Base-by-base conservation (phyloP, 139 green algal species). In the Desmodesmus armatus region DNA sequence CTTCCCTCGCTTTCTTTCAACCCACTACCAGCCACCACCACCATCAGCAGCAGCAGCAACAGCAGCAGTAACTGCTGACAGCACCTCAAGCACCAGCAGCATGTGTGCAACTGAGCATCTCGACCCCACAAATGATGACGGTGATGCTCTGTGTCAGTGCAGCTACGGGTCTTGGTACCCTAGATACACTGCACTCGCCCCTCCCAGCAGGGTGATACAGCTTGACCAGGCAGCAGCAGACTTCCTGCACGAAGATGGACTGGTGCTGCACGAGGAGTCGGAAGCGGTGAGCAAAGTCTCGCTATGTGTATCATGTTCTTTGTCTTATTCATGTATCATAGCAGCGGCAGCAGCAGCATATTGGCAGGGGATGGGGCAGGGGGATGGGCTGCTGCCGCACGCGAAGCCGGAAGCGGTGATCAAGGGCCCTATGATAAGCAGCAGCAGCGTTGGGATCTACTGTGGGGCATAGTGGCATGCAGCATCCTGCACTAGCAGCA, bases 161-260 rank as follows among this genome's bases (percentile, higher is more conserved):
- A 86, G 76, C 25, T 81, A 95, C 25, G 85, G 67, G 9, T 29
- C 19, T 17, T 97, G 94, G 94, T 93, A 94, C 41, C 71, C 82
- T 0, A 1, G 7, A 0, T 96, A 94, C 49, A 23, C 51, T 1
- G 25, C 67, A 0, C 35, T 87, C 2, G 75, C 88, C 0, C 90
- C 91, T 13, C 79, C 80, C 19, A 91, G 80, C 19, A n/a, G 81
- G 0, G 3, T 94, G 0, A 44, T 97, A 0, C 33, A 87, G 2
- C 76, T 97, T 15, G 80, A 89, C 6, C 29, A 80, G 21, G 87
- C 90, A 0, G 92, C 96, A 49, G 71, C 93, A 6, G 47, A 88
- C 15, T 97, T 90, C 47, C 85, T 98, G 21, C 74, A 94, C 3
- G 85, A 92, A 21, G 93, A 96, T 67, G 92, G 93, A 11, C 53